A percentile compares a stretch with the other conserved stretches of the same genome.
Evolutionary conservation across 1,139 yeast species (phyloP).

Genomic region (Candida sp.): DNA sequence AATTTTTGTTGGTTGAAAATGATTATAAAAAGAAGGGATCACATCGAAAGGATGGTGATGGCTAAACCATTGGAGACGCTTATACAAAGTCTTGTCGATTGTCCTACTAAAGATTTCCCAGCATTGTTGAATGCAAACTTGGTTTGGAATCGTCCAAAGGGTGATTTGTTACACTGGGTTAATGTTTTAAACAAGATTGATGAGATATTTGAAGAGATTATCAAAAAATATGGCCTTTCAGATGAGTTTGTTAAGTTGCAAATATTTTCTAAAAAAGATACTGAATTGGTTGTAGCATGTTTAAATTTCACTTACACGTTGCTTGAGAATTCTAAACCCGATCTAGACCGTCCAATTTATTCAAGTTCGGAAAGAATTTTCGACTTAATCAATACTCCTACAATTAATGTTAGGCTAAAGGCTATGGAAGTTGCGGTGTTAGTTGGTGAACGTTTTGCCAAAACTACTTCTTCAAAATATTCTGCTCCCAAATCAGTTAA

Average conservation of each 20-base stretch:
- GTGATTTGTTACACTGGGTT: constrained; percentile 77
- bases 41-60: constrained; percentile 29
- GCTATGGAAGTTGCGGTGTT: constrained; percentile 62
- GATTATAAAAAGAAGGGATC: constrained; percentile 33
- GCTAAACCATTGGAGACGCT: constrained; percentile 33
- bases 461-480: constrained; percentile 38
- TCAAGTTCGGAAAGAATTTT: constrained; percentile 63
- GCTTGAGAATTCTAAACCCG: constrained; percentile 28
- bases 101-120: constrained; percentile 31
- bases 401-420: constrained; percentile 55
- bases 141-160: constrained; percentile 65
- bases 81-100: constrained; percentile 30
- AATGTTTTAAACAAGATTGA: constrained; percentile 76
- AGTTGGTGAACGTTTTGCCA: constrained; percentile 56
- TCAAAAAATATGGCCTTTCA: constrained; percentile 53
- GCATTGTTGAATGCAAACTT: constrained; percentile 22
- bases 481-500: constrained; percentile 42
- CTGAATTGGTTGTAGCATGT: constrained; percentile 44
- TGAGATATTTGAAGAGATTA: constrained; percentile 51
- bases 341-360: constrained; percentile 67
- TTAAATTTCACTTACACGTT: constrained; percentile 61
- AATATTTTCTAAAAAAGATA: constrained; percentile 46
- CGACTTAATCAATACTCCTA: constrained; percentile 56
- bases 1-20: constrained; percentile 11
- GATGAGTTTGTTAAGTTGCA: constrained; percentile 45